These are phyloP conservation scores for Paracoccidioides lutzii DNA, from an alignment of 2,329 filamentous ascomycete genomes.

Conservation along the genomic window DNA sequence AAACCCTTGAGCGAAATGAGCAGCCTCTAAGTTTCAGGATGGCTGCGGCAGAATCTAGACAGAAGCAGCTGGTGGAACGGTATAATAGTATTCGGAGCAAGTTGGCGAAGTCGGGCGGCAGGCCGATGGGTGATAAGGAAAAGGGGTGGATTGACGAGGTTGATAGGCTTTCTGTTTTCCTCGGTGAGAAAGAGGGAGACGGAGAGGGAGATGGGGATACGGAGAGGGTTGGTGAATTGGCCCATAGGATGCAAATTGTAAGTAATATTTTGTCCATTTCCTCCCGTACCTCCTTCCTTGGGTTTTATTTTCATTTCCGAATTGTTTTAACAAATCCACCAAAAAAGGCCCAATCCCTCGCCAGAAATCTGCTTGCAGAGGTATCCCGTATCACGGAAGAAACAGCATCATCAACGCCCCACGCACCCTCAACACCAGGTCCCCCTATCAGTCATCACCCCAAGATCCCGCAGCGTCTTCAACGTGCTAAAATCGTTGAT, in stretches of 20 bases:
- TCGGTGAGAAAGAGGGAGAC: conserved; percentile 18
- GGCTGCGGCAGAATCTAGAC: conserved; percentile 27
- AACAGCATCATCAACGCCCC: conserved; percentile 11
- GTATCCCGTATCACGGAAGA: conserved; percentile 20
- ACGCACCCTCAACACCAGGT: conserved; percentile 19
- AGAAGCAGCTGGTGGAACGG: conserved; percentile 28
- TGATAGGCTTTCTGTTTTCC: conserved; percentile 24
- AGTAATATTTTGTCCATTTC: conserved; percentile 7
- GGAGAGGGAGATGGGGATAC: conserved; percentile 14
- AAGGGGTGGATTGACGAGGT: conserved; percentile 34
- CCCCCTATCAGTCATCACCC: conserved; percentile 19
- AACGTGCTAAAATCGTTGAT: conserved; percentile 34
- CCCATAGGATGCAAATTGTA: conserved; percentile 29
- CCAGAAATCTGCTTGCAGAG: conserved; percentile 25
- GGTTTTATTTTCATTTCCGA: neutral
- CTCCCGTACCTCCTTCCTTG: neutral
- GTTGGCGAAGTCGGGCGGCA: conserved; percentile 30
- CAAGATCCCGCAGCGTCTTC: conserved; percentile 30
- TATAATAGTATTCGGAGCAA: conserved; percentile 34
- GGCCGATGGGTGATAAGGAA: conserved; percentile 35
- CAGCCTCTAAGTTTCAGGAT: conserved; percentile 27
- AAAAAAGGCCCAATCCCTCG: conserved; percentile 26
- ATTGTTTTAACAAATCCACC: neutral
- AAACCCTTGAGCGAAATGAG: conserved; percentile 20
- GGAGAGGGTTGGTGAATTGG: conserved; percentile 1